phyloP scores from a whole-genome alignment of 2,329 filamentous ascomycete genomes.

The Sporothrix luriei region DNA sequence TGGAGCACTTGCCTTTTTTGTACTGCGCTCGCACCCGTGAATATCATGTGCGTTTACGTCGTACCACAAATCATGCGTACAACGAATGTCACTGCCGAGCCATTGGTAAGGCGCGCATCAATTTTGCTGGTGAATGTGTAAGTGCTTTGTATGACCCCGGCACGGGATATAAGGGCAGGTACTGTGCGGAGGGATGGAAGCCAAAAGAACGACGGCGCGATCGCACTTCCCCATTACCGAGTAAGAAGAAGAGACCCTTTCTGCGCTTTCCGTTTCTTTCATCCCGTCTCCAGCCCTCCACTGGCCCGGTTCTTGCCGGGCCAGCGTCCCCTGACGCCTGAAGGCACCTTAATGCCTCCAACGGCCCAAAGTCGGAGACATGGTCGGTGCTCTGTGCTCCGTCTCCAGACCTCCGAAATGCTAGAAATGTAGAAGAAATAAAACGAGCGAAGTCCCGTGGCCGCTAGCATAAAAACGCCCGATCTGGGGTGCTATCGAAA shows the following conservation, averaged over 20 bases:
- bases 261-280: not conserved
- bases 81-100: not conserved
- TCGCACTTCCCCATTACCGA: conserved; percentile 4
- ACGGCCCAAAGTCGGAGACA: conserved; percentile 7
- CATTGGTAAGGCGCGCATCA: not conserved
- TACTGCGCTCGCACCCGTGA: not conserved
- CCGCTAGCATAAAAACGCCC: conserved; percentile 7
- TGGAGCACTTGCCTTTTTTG: not conserved
- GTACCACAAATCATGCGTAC: no score
- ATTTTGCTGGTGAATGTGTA: not conserved
- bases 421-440: not conserved
- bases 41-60: not conserved
- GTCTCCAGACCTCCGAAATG: not conserved
- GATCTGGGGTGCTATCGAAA: not conserved
- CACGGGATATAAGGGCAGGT: conserved; percentile 8
- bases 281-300: conserved; percentile 18
- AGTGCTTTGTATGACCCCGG: not conserved
- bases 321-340: not conserved
- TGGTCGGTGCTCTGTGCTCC: conserved; percentile 5
- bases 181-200: conserved; percentile 6
- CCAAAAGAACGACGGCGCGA: conserved; percentile 21
- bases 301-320: not conserved
- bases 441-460: conserved; percentile 1
- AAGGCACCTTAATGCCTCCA: not conserved
- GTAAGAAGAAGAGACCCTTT: not conserved